Conservation (phyloP, 2,329 filamentous ascomycete genomes). For the Cyphellophora attinorum region DNA sequence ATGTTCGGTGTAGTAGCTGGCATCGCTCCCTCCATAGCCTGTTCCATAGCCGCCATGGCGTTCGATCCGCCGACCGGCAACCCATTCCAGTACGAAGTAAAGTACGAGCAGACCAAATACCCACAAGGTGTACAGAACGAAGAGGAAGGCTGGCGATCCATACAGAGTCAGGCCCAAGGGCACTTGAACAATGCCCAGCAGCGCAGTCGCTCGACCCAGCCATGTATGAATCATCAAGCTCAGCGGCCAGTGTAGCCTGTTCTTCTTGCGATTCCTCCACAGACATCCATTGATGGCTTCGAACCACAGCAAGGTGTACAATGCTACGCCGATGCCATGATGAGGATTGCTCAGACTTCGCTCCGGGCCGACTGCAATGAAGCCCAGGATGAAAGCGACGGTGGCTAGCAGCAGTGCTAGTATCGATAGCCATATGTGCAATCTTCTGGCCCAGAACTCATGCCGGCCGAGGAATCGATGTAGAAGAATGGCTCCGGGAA, state of each 20-base stretch:
- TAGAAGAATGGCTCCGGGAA: constrained; percentile 51
- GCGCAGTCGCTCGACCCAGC: constrained; percentile 65
- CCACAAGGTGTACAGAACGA: constrained; percentile 77
- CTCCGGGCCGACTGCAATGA: constrained; percentile 52
- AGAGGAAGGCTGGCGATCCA: constrained; percentile 74
- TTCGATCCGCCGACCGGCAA: constrained; percentile 45
- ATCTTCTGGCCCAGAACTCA: constrained; percentile 45
- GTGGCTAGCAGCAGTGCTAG: constrained; percentile 52
- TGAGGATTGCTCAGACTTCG: constrained; percentile 56
- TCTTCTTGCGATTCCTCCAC: constrained; percentile 33
- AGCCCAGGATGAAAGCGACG: constrained; percentile 52
- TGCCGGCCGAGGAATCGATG: constrained; percentile 51
- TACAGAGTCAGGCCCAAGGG: constrained; percentile 85
- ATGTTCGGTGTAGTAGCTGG: constrained; percentile 46
- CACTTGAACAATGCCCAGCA: constrained; percentile 79
- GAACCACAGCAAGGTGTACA: constrained; percentile 51
- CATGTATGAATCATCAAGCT: constrained; percentile 72
- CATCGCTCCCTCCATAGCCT: constrained; percentile 48
- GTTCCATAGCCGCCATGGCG: constrained; percentile 47
- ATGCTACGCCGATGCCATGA: constrained; percentile 55
- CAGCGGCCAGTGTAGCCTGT: constrained; percentile 44
- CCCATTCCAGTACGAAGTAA: constrained; percentile 74
- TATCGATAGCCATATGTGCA: constrained; percentile 57
- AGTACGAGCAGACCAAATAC: constrained; percentile 60
- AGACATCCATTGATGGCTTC: constrained; percentile 49